Evolutionary conservation across 768 basidiomycete species (phyloP), one percentile per base, ranked within the genome.

Genomic region (Boletus eberwhitei): DNA sequence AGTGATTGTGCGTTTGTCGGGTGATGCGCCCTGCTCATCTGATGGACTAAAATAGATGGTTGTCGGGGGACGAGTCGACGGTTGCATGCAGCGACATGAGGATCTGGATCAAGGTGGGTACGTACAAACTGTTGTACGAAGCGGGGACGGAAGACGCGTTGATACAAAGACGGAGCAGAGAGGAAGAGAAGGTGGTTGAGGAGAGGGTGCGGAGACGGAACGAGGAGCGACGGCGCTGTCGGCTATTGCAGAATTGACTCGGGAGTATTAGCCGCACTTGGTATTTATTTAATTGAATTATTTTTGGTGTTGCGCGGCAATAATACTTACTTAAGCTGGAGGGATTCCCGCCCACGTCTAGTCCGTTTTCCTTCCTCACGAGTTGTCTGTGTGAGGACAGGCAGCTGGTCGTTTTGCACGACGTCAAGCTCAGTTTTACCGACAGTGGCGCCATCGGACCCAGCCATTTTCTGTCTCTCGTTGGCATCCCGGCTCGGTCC

Each of bases 41-140:
- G 67, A 71, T 62, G 63, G 52, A 62, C 51, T 48, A 83, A 79
- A 77, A 76, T 81, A 88, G 82, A 69, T 74, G 75, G 58, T 54
- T 81, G 62, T 74, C 70, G 69, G 66, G 63, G 60, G 73, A 69
- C 22, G 72, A 73, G 49, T 50, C 59, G 50, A 19, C 17, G 17
- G 53, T 26, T 26, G 62, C 56, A 32, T 60, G 64, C 49, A 65
- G 59, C 8, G 63, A 50, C 2, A 59, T 62, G 60, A 64, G 70
- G 39, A 78, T 90, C 53, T 81, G 83, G 52, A 77, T 92, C 31
- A 74, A 77, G 46, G 60, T 75, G 53, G 78, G 82, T 39, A 77
- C 77, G 57, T 91, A 90, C 77, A 87, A 83, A 69, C 62, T 92
- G 29, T 70, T 85, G 68, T 88, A 87, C 64, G 87, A 86, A 64